Evolutionary conservation across 176 grass and related monocot genomes (phyloP), one percentile per base, ranked within the genome.

Genomic region (Lolium rigidum): DNA sequence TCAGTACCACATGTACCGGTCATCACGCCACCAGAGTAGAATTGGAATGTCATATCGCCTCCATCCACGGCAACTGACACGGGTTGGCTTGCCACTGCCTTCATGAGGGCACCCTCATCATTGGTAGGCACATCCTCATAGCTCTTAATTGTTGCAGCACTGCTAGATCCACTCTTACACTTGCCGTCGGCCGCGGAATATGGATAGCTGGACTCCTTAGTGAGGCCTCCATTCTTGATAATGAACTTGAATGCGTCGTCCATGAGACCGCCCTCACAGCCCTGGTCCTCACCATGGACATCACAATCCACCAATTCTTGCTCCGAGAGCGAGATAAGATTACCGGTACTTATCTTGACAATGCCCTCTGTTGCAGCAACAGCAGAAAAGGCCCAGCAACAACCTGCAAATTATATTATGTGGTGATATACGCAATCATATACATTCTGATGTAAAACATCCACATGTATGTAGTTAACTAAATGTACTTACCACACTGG

Each of bases 201-300:
- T n/a, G 75, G 75, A 13, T 78, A 78, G 75, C 37, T 78, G 17
- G 75, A 78, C 28, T 78, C 50, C 48, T 52, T 76, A 16, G 73
- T 54, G 48, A 76, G 73, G 7, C 73, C 48, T 1, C 15, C 47
- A 50, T 78, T 78, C 75, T 78, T 57, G 31, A 78, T 78, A 54
- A 78, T 78, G 52, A 78, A 58, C 18, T 58, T 56, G 31, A 41
- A 78, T 9, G 52, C 52, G 0, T 41, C 75, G 9, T 58, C 28
- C 52, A 78, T 78, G 28, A 58, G 28, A n/a, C 75, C 50, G 0
- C 73, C 24, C 49, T 76, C 8, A 4, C 48, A 76, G 3, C 73
- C 73, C 15, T 76, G 7, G 48, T 76, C 52, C 52, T 78, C 74
- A 0, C 52, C 52, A 2, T 58, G 52, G 52, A 78, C 54, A 78